Conservation (phyloP, 169 alveolate genomes). For the Fabrea salina region DNA sequence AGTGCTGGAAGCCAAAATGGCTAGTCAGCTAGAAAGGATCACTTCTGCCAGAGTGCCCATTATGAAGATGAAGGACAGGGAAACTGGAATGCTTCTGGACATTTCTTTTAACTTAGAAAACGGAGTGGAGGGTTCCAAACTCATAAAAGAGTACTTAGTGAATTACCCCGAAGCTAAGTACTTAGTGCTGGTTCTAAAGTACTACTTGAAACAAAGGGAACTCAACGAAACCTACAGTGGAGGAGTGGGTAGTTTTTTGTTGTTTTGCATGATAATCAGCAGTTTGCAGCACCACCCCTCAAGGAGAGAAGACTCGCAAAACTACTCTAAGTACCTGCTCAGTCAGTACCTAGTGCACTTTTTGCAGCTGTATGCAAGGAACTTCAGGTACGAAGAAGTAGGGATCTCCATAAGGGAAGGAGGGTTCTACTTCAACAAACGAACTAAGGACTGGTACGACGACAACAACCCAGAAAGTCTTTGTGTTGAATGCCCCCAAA, state of each 20-base stretch:
- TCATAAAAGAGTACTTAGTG: slow-evolving; percentile 50
- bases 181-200: slow-evolving; percentile 10
- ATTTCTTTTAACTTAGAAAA: slow-evolving; percentile 51
- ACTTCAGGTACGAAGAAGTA: slow-evolving; percentile 42
- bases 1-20: background rate
- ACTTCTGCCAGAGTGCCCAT: slow-evolving; percentile 21
- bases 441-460: slow-evolving; percentile 27
- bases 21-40: background rate
- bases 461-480: slow-evolving; percentile 22
- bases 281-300: slow-evolving; percentile 36
- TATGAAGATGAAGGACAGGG: slow-evolving; percentile 26
- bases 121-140: slow-evolving; percentile 54
- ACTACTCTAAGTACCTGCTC: slow-evolving; percentile 3
- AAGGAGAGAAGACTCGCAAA: slow-evolving; percentile 4
- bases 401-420: slow-evolving; percentile 50
- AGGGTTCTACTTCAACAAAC: slow-evolving; percentile 43
- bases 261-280: slow-evolving; percentile 17
- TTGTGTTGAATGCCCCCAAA: slow-evolving; percentile 50
- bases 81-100: slow-evolving; percentile 19
- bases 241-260: background rate
- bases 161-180: slow-evolving; percentile 6
- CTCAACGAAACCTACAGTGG: slow-evolving; percentile 22
- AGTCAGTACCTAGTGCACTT: slow-evolving; percentile 44
- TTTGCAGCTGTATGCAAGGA: slow-evolving; percentile 44
- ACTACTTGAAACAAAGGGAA: slow-evolving; percentile 3